Base-by-base conservation (phyloP, 2,329 filamentous ascomycete species). In the Monilinia fructicola region DNA sequence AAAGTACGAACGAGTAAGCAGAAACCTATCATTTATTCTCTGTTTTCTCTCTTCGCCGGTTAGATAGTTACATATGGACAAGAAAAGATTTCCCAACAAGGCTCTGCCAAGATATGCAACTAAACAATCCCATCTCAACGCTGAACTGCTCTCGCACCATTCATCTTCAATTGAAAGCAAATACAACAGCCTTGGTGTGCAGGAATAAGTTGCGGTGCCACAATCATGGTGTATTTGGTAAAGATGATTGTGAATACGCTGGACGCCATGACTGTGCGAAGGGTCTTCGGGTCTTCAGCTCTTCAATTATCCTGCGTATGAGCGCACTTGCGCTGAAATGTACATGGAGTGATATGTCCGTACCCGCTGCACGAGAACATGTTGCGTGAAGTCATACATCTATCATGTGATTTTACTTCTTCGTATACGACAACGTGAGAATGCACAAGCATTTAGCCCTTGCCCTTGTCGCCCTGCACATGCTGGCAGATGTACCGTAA, bases 311-410 rank as follows among this genome's bases (percentile, higher is more conserved):
- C 23, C 42, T 23, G 26, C 21, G 26, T 31, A 48, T 9, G 18
- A 23, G 35, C 42, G 46, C 56, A 60, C 58, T 60, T 38, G 58
- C 44, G 44, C 44, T 26, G 44, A 38, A 50, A 48, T 26, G 16
- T 18, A 50, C 42, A 26, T 50, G 26, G 35, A 26, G 38, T 38
- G 28, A n/a, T 50, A 60, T 50, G 58, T 48, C 42, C 58, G 44
- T 38, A 60, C 2, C 44, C 58, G 28, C 44, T 50, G 58, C 31
- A 26, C n/a, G 58, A 60, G n/a, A 50, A 60, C 14, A 48, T 60
- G 58, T n/a, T 60, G 58, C 44, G 58, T 60, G 58, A 48, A 60
- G 58, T 60, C 26, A 26, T 38, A 60, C 58, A 60, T 50, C 44
- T n/a, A 60, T 60, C 58, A 60, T 60, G 58, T 60, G 58, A 60